Conservation (phyloP, 768 basidiomycete species). For the Baorangia bicolor region DNA sequence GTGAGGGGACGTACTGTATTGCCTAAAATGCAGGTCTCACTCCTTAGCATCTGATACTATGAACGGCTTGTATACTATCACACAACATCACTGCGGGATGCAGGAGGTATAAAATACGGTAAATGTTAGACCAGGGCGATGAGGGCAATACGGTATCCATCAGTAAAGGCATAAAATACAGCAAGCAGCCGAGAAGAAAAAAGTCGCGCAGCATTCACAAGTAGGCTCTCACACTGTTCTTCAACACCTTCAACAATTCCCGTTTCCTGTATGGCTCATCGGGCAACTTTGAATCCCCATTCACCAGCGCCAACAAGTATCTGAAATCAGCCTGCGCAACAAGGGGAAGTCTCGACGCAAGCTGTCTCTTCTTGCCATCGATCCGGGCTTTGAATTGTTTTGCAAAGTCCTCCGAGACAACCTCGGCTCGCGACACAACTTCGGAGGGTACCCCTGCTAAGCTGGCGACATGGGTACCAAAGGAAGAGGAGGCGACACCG, state of each 20-base stretch:
- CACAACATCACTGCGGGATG: constrained; percentile 1
- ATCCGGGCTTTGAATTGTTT: constrained; percentile 82
- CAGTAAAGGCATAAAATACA: constrained; percentile 13
- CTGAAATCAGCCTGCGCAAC: constrained; percentile 88
- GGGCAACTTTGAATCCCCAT: constrained; percentile 50
- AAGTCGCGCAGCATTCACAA: constrained; percentile 11
- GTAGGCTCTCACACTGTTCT: constrained; percentile 37
- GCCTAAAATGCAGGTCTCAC: constrained; percentile 1
- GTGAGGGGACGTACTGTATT: not conserved
- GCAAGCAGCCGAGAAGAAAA: constrained; percentile 1
- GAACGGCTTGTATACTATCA: constrained; percentile 4
- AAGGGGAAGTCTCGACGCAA: constrained; percentile 65
- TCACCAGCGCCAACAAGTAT: constrained; percentile 66
- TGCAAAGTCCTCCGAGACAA: constrained; percentile 84
- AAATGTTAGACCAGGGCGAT: not conserved
- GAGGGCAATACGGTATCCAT: constrained; percentile 1
- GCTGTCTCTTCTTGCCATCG: constrained; percentile 53
- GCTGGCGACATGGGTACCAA: constrained; percentile 93
- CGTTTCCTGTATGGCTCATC: constrained; percentile 50
- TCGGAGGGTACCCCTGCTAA: constrained; percentile 86
- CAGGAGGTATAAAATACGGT: constrained; percentile 6
- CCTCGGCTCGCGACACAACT: constrained; percentile 87
- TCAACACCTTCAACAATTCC: constrained; percentile 57
- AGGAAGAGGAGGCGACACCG: constrained; percentile 84
- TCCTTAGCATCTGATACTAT: not conserved